Evolutionary conservation across 2,329 filamentous ascomycete genomes (phyloP).

Genomic region (Microdochium paspali): DNA sequence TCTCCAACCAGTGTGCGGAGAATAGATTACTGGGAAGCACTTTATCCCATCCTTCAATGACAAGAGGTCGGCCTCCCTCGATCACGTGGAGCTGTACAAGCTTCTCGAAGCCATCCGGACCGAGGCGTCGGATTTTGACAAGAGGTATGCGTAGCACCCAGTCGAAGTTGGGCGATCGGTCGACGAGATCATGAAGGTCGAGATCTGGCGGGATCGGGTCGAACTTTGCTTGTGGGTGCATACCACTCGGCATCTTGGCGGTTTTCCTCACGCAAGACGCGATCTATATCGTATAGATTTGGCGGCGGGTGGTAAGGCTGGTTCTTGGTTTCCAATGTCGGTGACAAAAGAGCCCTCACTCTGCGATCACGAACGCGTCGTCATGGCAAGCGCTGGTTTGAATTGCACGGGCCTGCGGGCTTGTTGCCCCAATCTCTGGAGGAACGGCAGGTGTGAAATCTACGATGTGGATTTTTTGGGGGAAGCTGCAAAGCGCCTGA

Average conservation of each 20-base stretch:
- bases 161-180: constrained; percentile 74
- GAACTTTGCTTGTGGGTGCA: constrained; percentile 79
- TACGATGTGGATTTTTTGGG: too few relatives aligned
- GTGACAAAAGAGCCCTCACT: too few relatives aligned
- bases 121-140: constrained; percentile 68
- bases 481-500: too few relatives aligned
- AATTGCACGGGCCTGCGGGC: too few relatives aligned
- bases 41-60: constrained; percentile 81
- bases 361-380: too few relatives aligned
- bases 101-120: constrained; percentile 74
- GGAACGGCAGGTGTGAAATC: too few relatives aligned
- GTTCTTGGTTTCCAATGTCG: too few relatives aligned
- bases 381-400: too few relatives aligned
- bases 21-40: constrained; percentile 71
- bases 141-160: constrained; percentile 75
- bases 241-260: constrained; percentile 58
- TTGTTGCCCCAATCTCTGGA: too few relatives aligned
- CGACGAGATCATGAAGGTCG: constrained; percentile 66
- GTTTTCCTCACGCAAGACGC: too few relatives aligned
- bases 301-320: too few relatives aligned
- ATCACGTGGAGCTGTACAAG: constrained; percentile 78
- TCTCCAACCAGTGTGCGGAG: constrained; percentile 68
- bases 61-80: constrained; percentile 73
- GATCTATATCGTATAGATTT: too few relatives aligned
- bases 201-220: constrained; percentile 84